phyloP scores from a whole-genome alignment of 768 basidiomycete species.

The Suillus hirtellus region DNA sequence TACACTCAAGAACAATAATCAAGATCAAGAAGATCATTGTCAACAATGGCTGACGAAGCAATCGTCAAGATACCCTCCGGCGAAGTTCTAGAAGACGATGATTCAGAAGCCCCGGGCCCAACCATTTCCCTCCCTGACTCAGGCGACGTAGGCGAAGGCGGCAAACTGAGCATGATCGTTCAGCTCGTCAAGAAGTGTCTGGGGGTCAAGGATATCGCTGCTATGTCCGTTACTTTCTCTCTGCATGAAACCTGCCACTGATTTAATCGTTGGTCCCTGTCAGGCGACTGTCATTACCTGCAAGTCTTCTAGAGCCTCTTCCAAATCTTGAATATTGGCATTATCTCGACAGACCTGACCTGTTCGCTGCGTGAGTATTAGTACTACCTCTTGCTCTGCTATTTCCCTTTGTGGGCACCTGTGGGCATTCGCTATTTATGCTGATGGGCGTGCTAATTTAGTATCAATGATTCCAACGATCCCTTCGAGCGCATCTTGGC shows the following conservation, averaged over 20 bases:
- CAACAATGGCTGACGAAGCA: slow-evolving; percentile 23
- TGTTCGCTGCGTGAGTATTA: slow-evolving; percentile 75
- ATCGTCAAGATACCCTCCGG: slow-evolving; percentile 14
- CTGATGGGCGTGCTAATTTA: slow-evolving; percentile 30
- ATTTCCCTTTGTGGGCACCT: slow-evolving; percentile 1
- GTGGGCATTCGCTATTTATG: background rate
- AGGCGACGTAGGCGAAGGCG: slow-evolving; percentile 77
- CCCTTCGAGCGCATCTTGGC: slow-evolving; percentile 97
- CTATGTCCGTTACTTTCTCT: slow-evolving; percentile 61
- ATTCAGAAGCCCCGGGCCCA: slow-evolving; percentile 49
- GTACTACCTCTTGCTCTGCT: slow-evolving; percentile 31
- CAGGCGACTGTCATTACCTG: slow-evolving; percentile 91
- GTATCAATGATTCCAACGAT: slow-evolving; percentile 90
- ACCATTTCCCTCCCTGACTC: slow-evolving; percentile 71
- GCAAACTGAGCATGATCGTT: slow-evolving; percentile 92
- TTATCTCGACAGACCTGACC: slow-evolving; percentile 87
- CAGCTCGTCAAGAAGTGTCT: slow-evolving; percentile 88
- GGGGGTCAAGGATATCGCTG: slow-evolving; percentile 92
- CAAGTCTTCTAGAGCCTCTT: slow-evolving; percentile 89
- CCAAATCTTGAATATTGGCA: slow-evolving; percentile 98
- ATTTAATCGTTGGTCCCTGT: background rate
- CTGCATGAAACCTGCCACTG: slow-evolving; percentile 6
- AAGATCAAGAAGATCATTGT: background rate
- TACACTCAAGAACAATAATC: background rate
- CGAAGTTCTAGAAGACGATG: slow-evolving; percentile 40